These are phyloP conservation scores for Fusarium devonianum DNA, from an alignment of 2,329 filamentous ascomycete species.

Conservation along the genomic window DNA sequence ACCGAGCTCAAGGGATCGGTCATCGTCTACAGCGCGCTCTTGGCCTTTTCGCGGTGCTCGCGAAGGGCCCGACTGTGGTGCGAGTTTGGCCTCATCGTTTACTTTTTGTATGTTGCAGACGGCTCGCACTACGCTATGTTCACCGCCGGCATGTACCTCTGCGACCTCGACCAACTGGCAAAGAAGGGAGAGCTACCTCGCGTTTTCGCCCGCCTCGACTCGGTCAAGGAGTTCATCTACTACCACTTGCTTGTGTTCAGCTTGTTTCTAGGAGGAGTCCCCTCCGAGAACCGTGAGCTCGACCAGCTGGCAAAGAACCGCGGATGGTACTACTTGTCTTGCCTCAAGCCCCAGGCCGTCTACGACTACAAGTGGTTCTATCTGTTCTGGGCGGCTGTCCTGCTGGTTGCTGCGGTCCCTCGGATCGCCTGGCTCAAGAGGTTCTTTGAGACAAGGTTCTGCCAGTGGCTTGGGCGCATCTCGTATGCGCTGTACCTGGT, in stretches of 20 bases:
- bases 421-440: constrained; percentile 64
- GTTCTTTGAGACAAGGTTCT: constrained; percentile 66
- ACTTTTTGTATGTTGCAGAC: constrained; percentile 73
- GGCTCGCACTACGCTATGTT: constrained; percentile 70
- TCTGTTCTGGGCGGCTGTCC: constrained; percentile 66
- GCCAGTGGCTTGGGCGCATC: constrained; percentile 68
- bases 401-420: constrained; percentile 63
- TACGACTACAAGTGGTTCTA: constrained; percentile 74
- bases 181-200: constrained; percentile 57
- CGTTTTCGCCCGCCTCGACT: constrained; percentile 54
- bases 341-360: constrained; percentile 70
- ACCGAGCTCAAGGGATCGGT: constrained; percentile 71
- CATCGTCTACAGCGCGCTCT: constrained; percentile 63
- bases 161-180: constrained; percentile 66
- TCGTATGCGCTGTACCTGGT: constrained; percentile 70
- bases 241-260: constrained; percentile 60
- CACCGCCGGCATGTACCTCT: constrained; percentile 66
- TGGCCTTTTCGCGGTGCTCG: constrained; percentile 64
- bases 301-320: constrained; percentile 59
- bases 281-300: constrained; percentile 58
- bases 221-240: constrained; percentile 59
- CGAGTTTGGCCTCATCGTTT: constrained; percentile 61
- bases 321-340: constrained; percentile 67
- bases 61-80: constrained; percentile 62
- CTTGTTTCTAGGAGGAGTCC: constrained; percentile 67